Conservation (phyloP, 1,139 yeast species). For the Kluyveromyces sp. region DNA sequence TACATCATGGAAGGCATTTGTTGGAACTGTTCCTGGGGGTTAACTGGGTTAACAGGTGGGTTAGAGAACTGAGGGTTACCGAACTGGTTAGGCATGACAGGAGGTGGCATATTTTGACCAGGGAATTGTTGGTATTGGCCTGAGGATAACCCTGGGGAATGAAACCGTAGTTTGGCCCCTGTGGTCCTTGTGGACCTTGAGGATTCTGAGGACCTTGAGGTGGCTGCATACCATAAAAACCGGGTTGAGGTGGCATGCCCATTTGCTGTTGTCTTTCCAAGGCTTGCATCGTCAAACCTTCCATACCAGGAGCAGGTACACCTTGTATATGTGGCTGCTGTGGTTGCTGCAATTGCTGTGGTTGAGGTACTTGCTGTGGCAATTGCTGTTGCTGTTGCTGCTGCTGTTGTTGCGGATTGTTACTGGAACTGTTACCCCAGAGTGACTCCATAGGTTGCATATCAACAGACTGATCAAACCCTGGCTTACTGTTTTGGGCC, state of each 20-base stretch:
- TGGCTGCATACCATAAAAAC: constrained; percentile 9
- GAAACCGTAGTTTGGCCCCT: constrained; percentile 5
- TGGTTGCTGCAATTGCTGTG: constrained; percentile 6
- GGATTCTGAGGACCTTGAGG: constrained; percentile 3
- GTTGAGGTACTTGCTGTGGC: background rate
- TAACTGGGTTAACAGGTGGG: constrained; percentile 5
- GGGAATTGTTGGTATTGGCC: constrained; percentile 10
- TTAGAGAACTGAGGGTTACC: constrained; percentile 6
- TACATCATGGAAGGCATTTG: constrained; percentile 13
- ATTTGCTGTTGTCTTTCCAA: constrained; percentile 25
- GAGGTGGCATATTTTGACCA: constrained; percentile 13
- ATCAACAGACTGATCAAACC: constrained; percentile 34
- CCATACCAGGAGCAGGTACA: constrained; percentile 1
- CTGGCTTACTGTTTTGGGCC: constrained; percentile 18
- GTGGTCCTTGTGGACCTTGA: background rate
- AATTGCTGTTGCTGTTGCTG: constrained; percentile 13
- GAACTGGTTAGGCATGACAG: constrained; percentile 7
- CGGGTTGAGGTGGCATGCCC: constrained; percentile 17
- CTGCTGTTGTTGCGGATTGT: constrained; percentile 5
- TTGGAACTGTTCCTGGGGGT: constrained; percentile 7
- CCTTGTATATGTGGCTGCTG: constrained; percentile 6
- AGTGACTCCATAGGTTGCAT: constrained; percentile 61
- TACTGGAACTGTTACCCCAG: constrained; percentile 37
- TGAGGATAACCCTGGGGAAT: constrained; percentile 6
- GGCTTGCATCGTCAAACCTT: constrained; percentile 27